Percentiles rank a stretch among this genome's conserved stretches.
phyloP scores from a whole-genome alignment of 371 early-diverging fungal genomes.

The Aphelidium insulamus region DNA sequence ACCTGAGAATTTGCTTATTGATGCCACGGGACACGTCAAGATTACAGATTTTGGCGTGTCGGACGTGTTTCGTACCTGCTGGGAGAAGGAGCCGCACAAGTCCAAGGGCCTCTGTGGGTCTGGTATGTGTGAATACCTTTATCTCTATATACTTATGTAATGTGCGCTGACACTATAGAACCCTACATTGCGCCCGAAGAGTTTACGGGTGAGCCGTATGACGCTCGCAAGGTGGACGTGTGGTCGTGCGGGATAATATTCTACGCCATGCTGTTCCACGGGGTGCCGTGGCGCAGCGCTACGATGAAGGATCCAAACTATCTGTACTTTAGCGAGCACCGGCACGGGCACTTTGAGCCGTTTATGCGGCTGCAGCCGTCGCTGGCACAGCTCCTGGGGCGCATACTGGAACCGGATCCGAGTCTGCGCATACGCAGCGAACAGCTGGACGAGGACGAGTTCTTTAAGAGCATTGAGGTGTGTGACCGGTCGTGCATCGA shows the following conservation, averaged over 20 bases:
- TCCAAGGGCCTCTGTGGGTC: slow-evolving; percentile 64
- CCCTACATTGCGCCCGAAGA: slow-evolving; percentile 85
- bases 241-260: slow-evolving; percentile 70
- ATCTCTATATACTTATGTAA: too few relatives aligned
- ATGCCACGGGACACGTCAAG: slow-evolving; percentile 58
- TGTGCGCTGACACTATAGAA: slow-evolving; percentile 2
- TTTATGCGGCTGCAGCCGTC: not conserved
- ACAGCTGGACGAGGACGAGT: slow-evolving; percentile 7
- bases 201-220: slow-evolving; percentile 35
- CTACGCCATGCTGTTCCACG: slow-evolving; percentile 49
- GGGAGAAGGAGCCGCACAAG: slow-evolving; percentile 36
- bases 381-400: slow-evolving; percentile 1
- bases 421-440: not conserved
- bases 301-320: slow-evolving; percentile 33
- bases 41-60: slow-evolving; percentile 96
- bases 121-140: slow-evolving; percentile 4
- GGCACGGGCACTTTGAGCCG: slow-evolving; percentile 1
- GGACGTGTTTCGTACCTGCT: slow-evolving; percentile 61
- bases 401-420: slow-evolving; percentile 3
- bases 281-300: slow-evolving; percentile 51
- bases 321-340: too few relatives aligned
- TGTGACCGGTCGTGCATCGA: too few relatives aligned
- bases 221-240: slow-evolving; percentile 53
- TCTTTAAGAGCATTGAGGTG: slow-evolving; percentile 35
- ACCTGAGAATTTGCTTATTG: slow-evolving; percentile 80